These are phyloP conservation scores for Mycena galericulata DNA, from an alignment of 768 basidiomycete species.

Conservation along the genomic window DNA sequence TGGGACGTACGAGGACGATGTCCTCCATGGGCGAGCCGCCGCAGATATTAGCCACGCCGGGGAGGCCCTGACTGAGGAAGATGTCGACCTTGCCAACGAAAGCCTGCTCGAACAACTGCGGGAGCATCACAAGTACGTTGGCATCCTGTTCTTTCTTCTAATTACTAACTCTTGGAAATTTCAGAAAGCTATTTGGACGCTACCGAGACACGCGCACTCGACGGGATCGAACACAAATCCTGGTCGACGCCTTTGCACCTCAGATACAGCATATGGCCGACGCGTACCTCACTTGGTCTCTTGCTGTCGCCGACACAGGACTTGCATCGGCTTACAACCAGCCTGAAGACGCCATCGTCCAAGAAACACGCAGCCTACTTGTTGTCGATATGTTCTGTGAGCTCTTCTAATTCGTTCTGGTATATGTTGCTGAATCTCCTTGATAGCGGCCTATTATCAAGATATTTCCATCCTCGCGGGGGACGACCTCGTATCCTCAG, in stretches of 20 bases:
- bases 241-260: background rate
- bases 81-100: background rate
- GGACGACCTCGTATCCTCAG: background rate
- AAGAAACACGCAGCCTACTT: background rate
- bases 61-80: background rate
- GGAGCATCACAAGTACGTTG: background rate
- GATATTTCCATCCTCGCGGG: background rate
- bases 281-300: background rate
- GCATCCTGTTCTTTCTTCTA: background rate
- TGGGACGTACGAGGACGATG: background rate
- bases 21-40: background rate
- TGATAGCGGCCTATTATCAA: background rate
- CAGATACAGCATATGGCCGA: background rate
- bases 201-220: too few species aligned
- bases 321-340: background rate
- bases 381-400: background rate
- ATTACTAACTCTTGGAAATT: too few species aligned
- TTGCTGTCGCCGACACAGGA: background rate
- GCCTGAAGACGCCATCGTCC: background rate
- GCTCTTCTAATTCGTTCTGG: background rate
- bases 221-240: background rate
- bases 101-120: background rate
- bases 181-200: too few species aligned
- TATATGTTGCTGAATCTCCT: too few species aligned
- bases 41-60: background rate